Evolutionary conservation across 306 rosid genomes (phyloP), one percentile per base, ranked within the genome.

Genomic region (Prosopis cineraria): DNA sequence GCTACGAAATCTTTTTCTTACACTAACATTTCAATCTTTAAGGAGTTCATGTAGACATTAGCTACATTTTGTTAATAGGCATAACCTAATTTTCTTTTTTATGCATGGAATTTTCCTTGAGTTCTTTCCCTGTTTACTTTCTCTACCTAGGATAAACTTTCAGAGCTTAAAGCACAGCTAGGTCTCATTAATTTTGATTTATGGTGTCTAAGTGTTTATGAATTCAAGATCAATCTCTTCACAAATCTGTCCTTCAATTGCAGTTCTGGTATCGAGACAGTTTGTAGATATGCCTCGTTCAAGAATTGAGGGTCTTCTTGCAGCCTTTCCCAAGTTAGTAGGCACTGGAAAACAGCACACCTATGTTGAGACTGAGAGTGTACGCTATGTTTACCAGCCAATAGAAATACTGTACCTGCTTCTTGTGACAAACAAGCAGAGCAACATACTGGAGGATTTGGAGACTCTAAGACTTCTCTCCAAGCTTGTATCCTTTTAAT

Each of bases 281-380:
- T 93, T 88, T 70, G 96, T 91, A 74, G 97, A 95, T 14, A 93
- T 95, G 99, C 67, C 97, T 84, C 91, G 98, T 7, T 90, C 91
- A 82, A 91, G 99, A 87, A 93, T 95, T 60, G 99, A 95, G 81
- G 98, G 99, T 52, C 99, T 95, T 79, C 94, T 95, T 78, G 97
- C 98, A 1, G 98, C 99, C 45, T 95, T 93, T 82, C 99, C 99
- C 36, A 95, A 95, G 90, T 81, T 95, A 89, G 87, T 95, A 11
- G 98, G 99, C 82, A 88, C 94, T 14, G 99, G 99, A 64, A 93
- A 95, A 78, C 99, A 95, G 33, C 99, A 95, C 76, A 93, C 99
- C 20, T 93, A 91, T 78, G 87, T 95, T 40, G 99, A 95, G 89
- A 93, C 99, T 1, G 99, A 95, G 77, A 95, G 93, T 80, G 97